Evolutionary conservation across 805 yeast genomes (phyloP), one percentile per base, ranked within the genome.

Genomic region (Candida manassasensis): DNA sequence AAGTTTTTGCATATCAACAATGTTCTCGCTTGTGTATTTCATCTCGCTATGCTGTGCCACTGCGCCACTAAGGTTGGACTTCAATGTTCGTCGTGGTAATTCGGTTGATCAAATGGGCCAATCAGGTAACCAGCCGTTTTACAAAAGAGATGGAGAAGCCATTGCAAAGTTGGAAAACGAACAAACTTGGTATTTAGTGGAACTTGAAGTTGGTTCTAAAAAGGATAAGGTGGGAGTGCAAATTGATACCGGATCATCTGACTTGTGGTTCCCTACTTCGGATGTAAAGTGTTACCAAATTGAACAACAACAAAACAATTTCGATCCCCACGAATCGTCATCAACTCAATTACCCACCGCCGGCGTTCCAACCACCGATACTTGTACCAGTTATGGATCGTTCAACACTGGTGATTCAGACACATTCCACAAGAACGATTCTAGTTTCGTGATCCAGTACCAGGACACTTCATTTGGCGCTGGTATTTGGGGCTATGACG

Each of bases 401-500:
- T 40, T 37, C 31, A 36, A 22, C 38, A 40, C 38, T 59, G 18
- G 22, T 13, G 34, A 21, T 8, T 21, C 29, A 6, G 15, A 10
- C 6, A 15, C 22, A 6, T 29, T 30, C 33, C n/a, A 19, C 4
- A 21, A 21, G 6, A 32, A 32, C 17, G 35, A 8, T 19, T 10
- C 26, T 3, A 12, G n/a, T 3, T 40, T 37, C 16, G 4, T 3
- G 14, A 28, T 37, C 24, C 27, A 50, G 31, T 78, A 77, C 49
- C 70, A 69, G 11, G 81, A 76, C 43, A 61, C 63, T 16, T 56
- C 69, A 6, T 67, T 57, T 40, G 79, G 78, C 8, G 44, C 50
- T 8, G 85, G 84, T 9, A 41, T 45, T 9, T 79, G 79, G 77
- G 60, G 55, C 4, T 34, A 32, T 3, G 64, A 55, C 35, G 26